Evolutionary conservation across 805 yeast species (phyloP).

Genomic region (Cyberlindnera nakhonratchasimensis): DNA sequence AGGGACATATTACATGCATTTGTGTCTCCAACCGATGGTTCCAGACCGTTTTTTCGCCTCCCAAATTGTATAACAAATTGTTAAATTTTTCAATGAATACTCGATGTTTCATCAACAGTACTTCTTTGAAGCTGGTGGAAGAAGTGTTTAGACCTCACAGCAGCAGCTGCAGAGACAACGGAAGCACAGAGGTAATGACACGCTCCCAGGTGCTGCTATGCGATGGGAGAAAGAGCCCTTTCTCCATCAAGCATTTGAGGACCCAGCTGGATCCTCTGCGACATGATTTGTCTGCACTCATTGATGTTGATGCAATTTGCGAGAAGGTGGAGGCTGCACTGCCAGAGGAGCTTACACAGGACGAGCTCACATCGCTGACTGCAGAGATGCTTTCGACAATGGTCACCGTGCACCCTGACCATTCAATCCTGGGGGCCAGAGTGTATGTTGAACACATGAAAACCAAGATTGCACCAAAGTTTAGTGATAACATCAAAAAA

Average conservation of each 20-base stretch:
- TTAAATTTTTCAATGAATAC: not conserved
- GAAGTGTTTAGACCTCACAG: not conserved
- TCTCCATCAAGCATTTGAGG: conserved; percentile 4
- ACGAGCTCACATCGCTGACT: conserved; percentile 74
- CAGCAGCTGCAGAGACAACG: not conserved
- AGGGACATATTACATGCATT: not conserved
- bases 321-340: conserved; percentile 8
- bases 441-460: conserved; percentile 89
- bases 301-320: conserved; percentile 4
- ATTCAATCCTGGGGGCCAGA: conserved; percentile 91
- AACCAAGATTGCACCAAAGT: conserved; percentile 80
- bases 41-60: not conserved
- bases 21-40: not conserved
- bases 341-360: conserved; percentile 13
- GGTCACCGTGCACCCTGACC: conserved; percentile 97
- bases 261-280: conserved; percentile 1
- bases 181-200: conserved; percentile 5
- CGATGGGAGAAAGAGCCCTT: conserved; percentile 10
- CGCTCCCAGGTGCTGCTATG: conserved; percentile 6
- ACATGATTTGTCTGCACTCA: conserved; percentile 8
- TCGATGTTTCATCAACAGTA: too few relatives aligned
- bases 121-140: too few relatives aligned
- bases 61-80: not conserved
- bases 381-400: conserved; percentile 97
- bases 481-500: conserved; percentile 69